Conservation (phyloP, 371 early-diverging fungal species). For the Choanephora cucurbitarum region DNA sequence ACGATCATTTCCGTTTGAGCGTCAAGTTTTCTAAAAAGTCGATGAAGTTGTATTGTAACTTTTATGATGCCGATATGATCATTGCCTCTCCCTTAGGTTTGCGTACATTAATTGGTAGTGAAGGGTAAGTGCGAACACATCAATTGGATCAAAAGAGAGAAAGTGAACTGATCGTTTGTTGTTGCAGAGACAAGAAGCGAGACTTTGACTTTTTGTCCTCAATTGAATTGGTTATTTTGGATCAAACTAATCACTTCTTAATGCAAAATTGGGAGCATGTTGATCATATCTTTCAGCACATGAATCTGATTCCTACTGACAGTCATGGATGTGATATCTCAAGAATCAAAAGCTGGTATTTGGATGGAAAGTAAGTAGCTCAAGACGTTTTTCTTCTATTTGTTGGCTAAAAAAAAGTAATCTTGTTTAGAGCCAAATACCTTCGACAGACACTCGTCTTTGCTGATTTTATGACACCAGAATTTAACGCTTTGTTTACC, state of each 20-base stretch:
- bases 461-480: conserved; percentile 81
- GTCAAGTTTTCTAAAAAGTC: conserved; percentile 85
- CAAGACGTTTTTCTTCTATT: not conserved
- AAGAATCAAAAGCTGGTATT: conserved; percentile 81
- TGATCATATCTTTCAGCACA: conserved; percentile 74
- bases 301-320: conserved; percentile 87
- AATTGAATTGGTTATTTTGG: conserved; percentile 87
- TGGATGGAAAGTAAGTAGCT: conserved; percentile 76
- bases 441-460: conserved; percentile 87
- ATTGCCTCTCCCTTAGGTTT: conserved; percentile 94
- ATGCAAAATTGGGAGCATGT: conserved; percentile 99
- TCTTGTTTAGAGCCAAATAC: conserved; percentile 65
- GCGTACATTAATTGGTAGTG: conserved; percentile 80
- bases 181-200: conserved; percentile 71
- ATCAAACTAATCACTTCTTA: conserved; percentile 81
- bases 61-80: conserved; percentile 90
- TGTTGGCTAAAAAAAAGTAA: not conserved
- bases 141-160: not conserved
- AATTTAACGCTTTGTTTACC: conserved; percentile 84
- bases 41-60: conserved; percentile 83
- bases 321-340: conserved; percentile 94
- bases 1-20: conserved; percentile 95
- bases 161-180: not conserved
- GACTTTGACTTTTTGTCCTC: conserved; percentile 94
- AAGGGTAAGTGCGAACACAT: conserved; percentile 51